Percentiles rank a stretch among this genome's conserved stretches.
These are phyloP conservation scores for Auriscalpium orientale DNA, from an alignment of 768 basidiomycete species.

Conservation along the genomic window DNA sequence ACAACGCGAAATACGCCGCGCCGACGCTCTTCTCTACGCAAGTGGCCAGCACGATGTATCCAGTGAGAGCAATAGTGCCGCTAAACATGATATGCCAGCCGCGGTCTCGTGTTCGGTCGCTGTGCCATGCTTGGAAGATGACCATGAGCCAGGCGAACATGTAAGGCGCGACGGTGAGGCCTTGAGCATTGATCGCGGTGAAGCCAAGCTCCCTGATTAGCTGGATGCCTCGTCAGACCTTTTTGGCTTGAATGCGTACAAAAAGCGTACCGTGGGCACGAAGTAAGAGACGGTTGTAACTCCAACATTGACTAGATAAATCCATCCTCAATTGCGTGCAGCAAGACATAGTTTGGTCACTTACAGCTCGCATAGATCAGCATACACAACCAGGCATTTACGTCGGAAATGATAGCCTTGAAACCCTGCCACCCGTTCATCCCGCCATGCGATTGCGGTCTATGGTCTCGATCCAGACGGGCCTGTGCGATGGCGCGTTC, in stretches of 20 bases:
- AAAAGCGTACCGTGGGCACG: neutral
- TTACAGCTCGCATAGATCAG: conserved; percentile 45
- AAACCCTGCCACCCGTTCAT: conserved; percentile 51
- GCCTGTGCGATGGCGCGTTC: conserved; percentile 51
- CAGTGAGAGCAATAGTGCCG: conserved; percentile 36
- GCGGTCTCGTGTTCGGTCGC: conserved; percentile 44
- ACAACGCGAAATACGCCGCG: conserved; percentile 50
- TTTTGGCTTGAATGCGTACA: too few species aligned
- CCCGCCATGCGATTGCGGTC: conserved; percentile 49
- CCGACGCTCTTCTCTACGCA: conserved; percentile 43
- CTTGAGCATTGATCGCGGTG: conserved; percentile 48
- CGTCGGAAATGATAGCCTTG: conserved; percentile 41
- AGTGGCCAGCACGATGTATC: conserved; percentile 49
- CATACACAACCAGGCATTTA: conserved; percentile 47
- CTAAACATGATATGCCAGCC: conserved; percentile 51
- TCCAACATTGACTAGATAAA: neutral
- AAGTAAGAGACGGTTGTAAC: neutral
- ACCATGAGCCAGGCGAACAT: conserved; percentile 50
- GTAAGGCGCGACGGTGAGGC: conserved; percentile 52
- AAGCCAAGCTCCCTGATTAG: conserved; percentile 51
- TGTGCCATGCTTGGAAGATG: conserved; percentile 46
- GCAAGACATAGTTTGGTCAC: conserved; percentile 9
- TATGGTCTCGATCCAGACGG: conserved; percentile 47
- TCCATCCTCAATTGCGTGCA: neutral
- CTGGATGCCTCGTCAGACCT: conserved; percentile 17